phyloP scores from a whole-genome alignment of 108 stramenopile genomes.

The Skeletonema marinoi region DNA sequence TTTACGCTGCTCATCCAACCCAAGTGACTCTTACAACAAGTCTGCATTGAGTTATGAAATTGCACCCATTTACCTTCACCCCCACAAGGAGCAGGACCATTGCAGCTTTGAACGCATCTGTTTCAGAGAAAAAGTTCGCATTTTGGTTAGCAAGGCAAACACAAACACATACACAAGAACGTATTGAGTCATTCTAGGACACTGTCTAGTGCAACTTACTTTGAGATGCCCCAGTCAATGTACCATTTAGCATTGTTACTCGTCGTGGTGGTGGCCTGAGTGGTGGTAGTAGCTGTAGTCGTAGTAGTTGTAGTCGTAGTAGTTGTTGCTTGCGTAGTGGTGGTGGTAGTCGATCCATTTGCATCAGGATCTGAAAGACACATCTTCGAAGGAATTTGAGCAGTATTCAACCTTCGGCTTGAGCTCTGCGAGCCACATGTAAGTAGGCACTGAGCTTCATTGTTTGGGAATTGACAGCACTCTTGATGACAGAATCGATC shows the following conservation, averaged over 20 bases:
- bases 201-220: background rate
- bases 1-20: background rate
- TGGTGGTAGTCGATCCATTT: background rate
- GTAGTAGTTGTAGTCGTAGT: too few relatives aligned
- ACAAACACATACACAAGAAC: background rate
- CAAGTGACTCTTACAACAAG: background rate
- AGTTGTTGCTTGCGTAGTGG: too few relatives aligned
- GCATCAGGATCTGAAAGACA: background rate
- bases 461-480: background rate
- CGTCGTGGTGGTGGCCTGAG: background rate
- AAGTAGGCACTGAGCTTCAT: background rate
- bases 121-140: background rate
- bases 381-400: slow-evolving; percentile 2
- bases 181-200: background rate
- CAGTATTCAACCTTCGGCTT: background rate
- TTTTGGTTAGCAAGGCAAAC: background rate
- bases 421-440: background rate
- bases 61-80: background rate
- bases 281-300: too few relatives aligned
- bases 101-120: slow-evolving; percentile 6
- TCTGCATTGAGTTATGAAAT: background rate
- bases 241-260: background rate
- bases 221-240: background rate
- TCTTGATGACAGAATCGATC: background rate
- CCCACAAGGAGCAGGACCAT: slow-evolving; percentile 1